Conservation (phyloP, 2,329 filamentous ascomycete species). For the Sporothrix dimorphospora region DNA sequence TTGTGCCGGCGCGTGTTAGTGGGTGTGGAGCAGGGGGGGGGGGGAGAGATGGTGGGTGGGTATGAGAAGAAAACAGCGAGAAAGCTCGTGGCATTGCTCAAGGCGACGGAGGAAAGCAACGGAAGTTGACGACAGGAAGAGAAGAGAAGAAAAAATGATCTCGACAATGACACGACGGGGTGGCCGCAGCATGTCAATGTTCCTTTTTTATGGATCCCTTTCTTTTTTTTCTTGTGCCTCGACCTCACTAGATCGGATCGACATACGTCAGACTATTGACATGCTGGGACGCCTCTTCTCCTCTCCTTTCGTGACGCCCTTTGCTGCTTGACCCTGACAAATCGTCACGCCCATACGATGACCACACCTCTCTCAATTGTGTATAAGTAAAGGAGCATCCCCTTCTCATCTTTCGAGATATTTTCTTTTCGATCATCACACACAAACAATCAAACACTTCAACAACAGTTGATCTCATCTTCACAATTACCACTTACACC, state of each 20-base stretch:
- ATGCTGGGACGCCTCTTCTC: background rate
- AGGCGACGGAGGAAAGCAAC: background rate
- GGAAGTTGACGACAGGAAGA: background rate
- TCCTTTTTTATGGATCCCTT: background rate
- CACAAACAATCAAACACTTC: slow-evolving; percentile 6
- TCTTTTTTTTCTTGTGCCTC: background rate
- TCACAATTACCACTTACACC: background rate
- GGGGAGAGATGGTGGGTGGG: background rate
- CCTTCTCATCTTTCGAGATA: background rate
- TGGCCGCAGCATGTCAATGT: slow-evolving; percentile 3
- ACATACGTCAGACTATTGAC: slow-evolving; percentile 17
- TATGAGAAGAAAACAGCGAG: background rate
- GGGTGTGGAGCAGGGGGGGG: slow-evolving; percentile 10
- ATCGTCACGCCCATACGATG: background rate
- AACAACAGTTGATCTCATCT: slow-evolving; percentile 2
- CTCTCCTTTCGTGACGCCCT: background rate
- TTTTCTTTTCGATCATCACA: slow-evolving; percentile 11
- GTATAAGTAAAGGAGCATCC: slow-evolving; percentile 25
- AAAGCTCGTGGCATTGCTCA: slow-evolving; percentile 16
- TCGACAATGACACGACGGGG: background rate
- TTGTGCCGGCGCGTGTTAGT: slow-evolving; percentile 11
- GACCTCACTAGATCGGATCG: background rate
- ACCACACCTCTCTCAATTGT: background rate
- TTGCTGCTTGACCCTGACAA: background rate
- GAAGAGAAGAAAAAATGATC: background rate